phyloP scores from a whole-genome alignment of 2,329 filamentous ascomycete genomes.

The Cadophora sp. region DNA sequence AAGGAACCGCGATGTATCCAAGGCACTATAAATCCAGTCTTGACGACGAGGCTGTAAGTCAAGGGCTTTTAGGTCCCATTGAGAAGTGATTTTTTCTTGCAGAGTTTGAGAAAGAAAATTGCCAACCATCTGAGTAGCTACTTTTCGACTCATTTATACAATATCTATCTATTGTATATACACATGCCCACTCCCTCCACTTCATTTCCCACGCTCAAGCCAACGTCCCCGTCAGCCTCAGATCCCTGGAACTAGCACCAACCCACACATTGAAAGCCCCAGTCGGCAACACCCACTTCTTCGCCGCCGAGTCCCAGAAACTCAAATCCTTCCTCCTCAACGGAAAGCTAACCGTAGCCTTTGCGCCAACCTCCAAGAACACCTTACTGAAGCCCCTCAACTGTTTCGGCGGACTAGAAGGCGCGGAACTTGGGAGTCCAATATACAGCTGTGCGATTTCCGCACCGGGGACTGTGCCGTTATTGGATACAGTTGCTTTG shows the following conservation, averaged over 20 bases:
- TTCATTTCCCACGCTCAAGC: not conserved
- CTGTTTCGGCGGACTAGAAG: conserved; percentile 58
- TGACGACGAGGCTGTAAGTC: no score
- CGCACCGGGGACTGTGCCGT: conserved; percentile 57
- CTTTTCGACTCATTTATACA: no score
- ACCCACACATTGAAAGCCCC: conserved; percentile 36
- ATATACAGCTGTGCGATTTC: conserved; percentile 60
- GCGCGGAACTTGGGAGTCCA: conserved; percentile 48
- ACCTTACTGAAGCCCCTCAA: conserved; percentile 70
- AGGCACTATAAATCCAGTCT: no score
- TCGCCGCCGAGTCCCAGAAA: conserved; percentile 65
- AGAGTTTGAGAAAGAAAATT: no score
- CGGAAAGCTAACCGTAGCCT: conserved; percentile 52
- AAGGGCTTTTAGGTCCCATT: no score
- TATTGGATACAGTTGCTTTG: conserved; percentile 67
- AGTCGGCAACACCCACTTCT: conserved; percentile 60
- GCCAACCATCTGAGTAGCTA: no score
- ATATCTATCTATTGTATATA: no score
- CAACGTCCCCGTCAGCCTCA: conserved; percentile 35
- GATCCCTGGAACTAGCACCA: conserved; percentile 40
- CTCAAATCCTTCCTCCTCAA: conserved; percentile 56
- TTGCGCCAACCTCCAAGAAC: conserved; percentile 54
- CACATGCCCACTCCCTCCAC: not conserved
- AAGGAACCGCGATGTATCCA: no score
- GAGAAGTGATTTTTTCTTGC: no score